A percentile compares a stretch with the other conserved stretches of the same genome.
These are phyloP conservation scores for Cercospora zeina DNA, from an alignment of 2,329 filamentous ascomycete species.

Conservation along the genomic window DNA sequence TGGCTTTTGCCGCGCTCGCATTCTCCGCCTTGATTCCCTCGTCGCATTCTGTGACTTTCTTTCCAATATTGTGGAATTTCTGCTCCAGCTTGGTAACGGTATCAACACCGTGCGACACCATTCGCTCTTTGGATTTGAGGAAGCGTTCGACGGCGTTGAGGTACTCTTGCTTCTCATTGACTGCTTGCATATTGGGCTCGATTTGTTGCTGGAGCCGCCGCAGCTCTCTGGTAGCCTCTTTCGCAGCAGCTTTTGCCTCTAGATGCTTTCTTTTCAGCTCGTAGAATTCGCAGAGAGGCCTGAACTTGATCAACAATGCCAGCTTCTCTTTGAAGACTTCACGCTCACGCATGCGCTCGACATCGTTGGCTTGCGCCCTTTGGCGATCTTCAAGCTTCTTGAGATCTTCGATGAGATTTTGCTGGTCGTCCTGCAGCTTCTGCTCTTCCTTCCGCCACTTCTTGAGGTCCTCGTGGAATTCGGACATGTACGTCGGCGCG, in stretches of 20 bases:
- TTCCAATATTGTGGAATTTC: conserved; percentile 43
- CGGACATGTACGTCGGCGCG: conserved; percentile 75
- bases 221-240: conserved; percentile 59
- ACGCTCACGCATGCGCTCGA: conserved; percentile 77
- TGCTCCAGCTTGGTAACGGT: conserved; percentile 46
- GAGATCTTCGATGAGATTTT: conserved; percentile 63
- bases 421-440: conserved; percentile 50
- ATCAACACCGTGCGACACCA: conserved; percentile 57
- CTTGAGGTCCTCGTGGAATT: conserved; percentile 75
- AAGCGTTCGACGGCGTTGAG: conserved; percentile 57
- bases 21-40: conserved; percentile 45
- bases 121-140: conserved; percentile 56
- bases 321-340: conserved; percentile 66
- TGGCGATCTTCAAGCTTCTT: conserved; percentile 71
- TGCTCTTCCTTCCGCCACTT: conserved; percentile 69
- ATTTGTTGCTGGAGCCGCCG: conserved; percentile 60
- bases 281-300: conserved; percentile 66
- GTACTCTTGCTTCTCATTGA: conserved; percentile 71
- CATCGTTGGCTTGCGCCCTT: conserved; percentile 71
- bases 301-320: conserved; percentile 63
- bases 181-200: conserved; percentile 68
- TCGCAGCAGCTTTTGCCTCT: conserved; percentile 58
- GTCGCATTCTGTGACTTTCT: conserved; percentile 39
- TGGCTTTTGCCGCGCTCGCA: conserved; percentile 45
- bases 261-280: conserved; percentile 53